Base-by-base conservation (phyloP, 352 stramenopile species). In the Phytophthora fragariae region DNA sequence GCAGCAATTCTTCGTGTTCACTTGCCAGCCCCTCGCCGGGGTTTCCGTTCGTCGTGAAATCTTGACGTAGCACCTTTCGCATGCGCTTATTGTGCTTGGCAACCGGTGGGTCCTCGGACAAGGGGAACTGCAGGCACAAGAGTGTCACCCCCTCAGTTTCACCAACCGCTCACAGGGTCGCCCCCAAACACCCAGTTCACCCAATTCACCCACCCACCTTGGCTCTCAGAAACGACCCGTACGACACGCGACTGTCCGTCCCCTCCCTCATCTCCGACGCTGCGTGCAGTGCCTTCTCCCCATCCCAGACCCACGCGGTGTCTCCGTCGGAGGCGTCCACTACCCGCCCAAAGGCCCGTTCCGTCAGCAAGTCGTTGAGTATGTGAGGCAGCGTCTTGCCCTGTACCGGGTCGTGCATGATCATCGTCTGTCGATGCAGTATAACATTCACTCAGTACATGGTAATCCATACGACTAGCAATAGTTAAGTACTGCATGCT, bases 331-430 rank as follows among this genome's bases (percentile, higher is more conserved):
- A 24, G 7, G 9, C 63, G 8, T 67, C 5, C 17, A 65, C 29
- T 14, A 88, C 70, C 29, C 27, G 21, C 4, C 88, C 88, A 6
- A 79, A 76, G 21, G 83, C 82, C 17, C 71, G 69, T 74, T 95
- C 88, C 2, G 83, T 87, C 50, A 95, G 76, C 49, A 95, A 63
- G 55, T 95, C 88, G 64, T 95, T 95, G 5, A 95, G 65, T 57
- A 95, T 90, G 63, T 92, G 65, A 2, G 63, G 61, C n/a, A 95
- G 78, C 7, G 81, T 83, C 73, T 95, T 95, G 68, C 84, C 85
- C 68, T 95, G 88, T 64, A 92, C 79, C 0, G 86, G 88, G 66
- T 95, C 88, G 66, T 93, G 85, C 88, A 95, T 93, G 59, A 95
- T 95, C 50, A 93, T 58, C 1, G 88, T 95, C 88, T 94, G 53